Conservation (phyloP, 2,329 filamentous ascomycete species). For the Proliferodiscus dingleyae region DNA sequence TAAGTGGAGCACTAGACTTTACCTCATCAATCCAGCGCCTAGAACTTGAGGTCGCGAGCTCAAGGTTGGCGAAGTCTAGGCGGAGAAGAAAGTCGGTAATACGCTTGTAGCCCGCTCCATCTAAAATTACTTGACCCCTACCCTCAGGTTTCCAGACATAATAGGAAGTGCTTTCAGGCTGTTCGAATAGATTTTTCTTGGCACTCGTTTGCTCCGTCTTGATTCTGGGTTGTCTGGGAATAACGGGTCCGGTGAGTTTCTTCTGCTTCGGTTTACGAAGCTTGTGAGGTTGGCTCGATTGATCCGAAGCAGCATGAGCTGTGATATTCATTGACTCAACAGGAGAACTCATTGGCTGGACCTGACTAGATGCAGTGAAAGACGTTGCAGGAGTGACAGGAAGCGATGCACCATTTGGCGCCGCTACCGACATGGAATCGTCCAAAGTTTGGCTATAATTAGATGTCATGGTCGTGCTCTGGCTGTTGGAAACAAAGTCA, state of each 20-base stretch:
- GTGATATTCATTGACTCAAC: conserved; percentile 1
- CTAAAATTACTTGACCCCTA: conserved; percentile 59
- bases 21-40: conserved; percentile 67
- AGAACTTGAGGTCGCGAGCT: conserved; percentile 60
- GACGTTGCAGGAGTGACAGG: conserved; percentile 18
- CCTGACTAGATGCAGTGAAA: conserved; percentile 20
- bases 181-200: conserved; percentile 45
- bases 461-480: conserved; percentile 11
- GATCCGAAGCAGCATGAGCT: conserved; percentile 2
- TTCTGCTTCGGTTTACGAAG: conserved; percentile 38
- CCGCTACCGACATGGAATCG: background rate
- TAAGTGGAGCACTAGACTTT: conserved; percentile 38
- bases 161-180: conserved; percentile 51
- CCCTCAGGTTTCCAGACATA: conserved; percentile 61
- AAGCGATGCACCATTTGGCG: background rate
- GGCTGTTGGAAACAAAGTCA: conserved; percentile 15
- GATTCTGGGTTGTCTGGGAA: conserved; percentile 58
- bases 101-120: conserved; percentile 60
- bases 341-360: conserved; percentile 10
- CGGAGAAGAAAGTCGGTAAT: conserved; percentile 65
- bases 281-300: conserved; percentile 4
- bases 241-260: conserved; percentile 54
- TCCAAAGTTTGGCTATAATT: conserved; percentile 10
- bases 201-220: conserved; percentile 47
- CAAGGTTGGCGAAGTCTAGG: conserved; percentile 65